Evolutionary conservation across 169 alveolate genomes (phyloP).

Genomic region (Eimeria sp.): DNA sequence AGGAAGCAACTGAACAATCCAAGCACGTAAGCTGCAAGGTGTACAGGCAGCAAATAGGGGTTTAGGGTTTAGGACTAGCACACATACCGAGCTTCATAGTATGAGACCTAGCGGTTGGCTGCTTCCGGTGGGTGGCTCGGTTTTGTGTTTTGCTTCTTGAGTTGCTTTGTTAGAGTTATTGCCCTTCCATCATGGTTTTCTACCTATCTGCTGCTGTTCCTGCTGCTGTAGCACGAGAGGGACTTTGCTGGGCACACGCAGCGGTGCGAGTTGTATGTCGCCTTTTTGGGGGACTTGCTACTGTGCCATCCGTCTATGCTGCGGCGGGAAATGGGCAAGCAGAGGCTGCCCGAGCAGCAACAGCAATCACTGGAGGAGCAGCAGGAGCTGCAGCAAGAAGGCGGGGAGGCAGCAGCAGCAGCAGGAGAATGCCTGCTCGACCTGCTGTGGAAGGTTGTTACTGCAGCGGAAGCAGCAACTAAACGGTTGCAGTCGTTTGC

Average conservation of each 20-base stretch:
- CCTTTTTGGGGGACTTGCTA: conserved; percentile 73
- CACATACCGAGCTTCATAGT: no score
- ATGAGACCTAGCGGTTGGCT: no score
- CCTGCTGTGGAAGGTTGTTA: conserved; percentile 64
- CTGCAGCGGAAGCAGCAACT: conserved; percentile 75
- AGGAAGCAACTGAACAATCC: conserved; percentile 2
- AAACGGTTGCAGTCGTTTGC: conserved; percentile 63
- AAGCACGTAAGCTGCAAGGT: conserved; percentile 10
- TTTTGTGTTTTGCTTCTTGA: neutral
- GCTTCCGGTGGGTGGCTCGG: neutral
- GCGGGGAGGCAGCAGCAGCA: neutral
- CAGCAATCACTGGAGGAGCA: conserved; percentile 39
- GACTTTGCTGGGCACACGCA: conserved; percentile 73
- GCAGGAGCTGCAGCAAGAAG: neutral
- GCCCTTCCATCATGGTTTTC: neutral
- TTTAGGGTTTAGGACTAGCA: neutral
- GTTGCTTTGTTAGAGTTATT: neutral
- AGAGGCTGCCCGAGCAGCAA: conserved; percentile 48
- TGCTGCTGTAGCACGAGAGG: conserved; percentile 61
- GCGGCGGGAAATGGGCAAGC: conserved; percentile 48
- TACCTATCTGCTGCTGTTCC: no score
- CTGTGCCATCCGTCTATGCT: conserved; percentile 71
- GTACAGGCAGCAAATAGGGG: neutral
- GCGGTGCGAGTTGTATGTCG: conserved; percentile 72
- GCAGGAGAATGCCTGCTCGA: conserved; percentile 41